These are phyloP conservation scores for Pontederia crassipes DNA, from an alignment of 176 grass and related monocot species.

Conservation along the genomic window DNA sequence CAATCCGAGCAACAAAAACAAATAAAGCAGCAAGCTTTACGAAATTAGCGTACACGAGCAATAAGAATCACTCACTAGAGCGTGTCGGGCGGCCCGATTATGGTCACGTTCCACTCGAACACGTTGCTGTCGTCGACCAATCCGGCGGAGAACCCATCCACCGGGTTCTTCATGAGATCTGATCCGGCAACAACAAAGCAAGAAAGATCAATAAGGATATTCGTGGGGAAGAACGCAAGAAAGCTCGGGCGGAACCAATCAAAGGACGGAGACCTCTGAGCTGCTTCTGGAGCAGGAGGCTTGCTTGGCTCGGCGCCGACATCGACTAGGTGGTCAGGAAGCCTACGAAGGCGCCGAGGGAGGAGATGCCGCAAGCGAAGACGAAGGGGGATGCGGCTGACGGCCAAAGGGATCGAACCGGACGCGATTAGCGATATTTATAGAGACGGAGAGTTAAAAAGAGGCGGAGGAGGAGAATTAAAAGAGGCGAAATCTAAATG, in stretches of 20 bases:
- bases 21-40: too few relatives aligned
- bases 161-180: constrained; percentile 17
- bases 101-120: constrained; percentile 21
- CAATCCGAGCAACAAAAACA: neutral
- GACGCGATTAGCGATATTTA: too few relatives aligned
- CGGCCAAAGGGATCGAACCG: too few relatives aligned
- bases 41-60: too few relatives aligned
- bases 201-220: neutral
- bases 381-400: too few relatives aligned
- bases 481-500: too few relatives aligned
- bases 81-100: constrained; percentile 13
- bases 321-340: neutral
- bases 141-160: constrained; percentile 15
- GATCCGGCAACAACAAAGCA: neutral
- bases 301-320: constrained; percentile 10
- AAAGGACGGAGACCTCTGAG: neutral
- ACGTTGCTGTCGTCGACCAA: constrained; percentile 11
- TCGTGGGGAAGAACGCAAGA: too few relatives aligned
- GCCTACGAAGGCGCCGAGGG: too few relatives aligned
- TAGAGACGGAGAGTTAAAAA: too few relatives aligned
- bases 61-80: constrained; percentile 14
- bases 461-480: too few relatives aligned
- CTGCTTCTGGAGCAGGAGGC: constrained; percentile 13
- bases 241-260: too few relatives aligned
- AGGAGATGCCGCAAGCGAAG: too few relatives aligned